These are phyloP conservation scores for Thermothelomyces thermophilus DNA, from an alignment of 2,329 filamentous ascomycete species.

Conservation along the genomic window DNA sequence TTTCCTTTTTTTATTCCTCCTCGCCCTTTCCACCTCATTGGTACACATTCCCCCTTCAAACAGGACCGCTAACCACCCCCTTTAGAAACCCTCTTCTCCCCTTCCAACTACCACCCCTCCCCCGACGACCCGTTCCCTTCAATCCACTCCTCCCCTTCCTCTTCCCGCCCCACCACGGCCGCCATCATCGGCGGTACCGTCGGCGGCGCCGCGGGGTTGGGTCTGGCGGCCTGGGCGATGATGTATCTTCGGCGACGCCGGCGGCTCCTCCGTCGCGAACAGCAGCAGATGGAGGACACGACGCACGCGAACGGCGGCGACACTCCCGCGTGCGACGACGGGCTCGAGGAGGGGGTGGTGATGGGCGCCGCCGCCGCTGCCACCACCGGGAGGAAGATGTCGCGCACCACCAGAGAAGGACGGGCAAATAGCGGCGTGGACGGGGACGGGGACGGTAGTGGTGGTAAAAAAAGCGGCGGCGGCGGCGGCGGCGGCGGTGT, in stretches of 20 bases:
- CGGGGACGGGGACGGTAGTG: too few species aligned
- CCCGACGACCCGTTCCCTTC: background rate
- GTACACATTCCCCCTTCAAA: background rate
- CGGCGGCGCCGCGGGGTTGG: background rate
- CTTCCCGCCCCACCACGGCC: background rate
- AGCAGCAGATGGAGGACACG: too few species aligned
- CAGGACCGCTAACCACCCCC: background rate
- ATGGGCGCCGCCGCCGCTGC: background rate
- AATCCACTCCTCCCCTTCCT: background rate
- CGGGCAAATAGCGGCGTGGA: too few species aligned
- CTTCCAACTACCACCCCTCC: background rate
- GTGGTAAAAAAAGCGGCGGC: too few species aligned
- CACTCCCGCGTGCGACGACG: too few species aligned
- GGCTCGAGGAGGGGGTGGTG: background rate
- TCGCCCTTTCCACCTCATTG: too few species aligned
- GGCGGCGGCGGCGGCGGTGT: too few species aligned
- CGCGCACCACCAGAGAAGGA: too few species aligned
- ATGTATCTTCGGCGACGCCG: background rate
- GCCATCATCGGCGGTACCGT: slow-evolving; percentile 1
- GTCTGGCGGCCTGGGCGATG: background rate
- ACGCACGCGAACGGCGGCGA: too few species aligned
- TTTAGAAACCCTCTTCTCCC: background rate
- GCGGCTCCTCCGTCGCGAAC: background rate
- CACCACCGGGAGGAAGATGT: too few species aligned
- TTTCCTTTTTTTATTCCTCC: too few species aligned